Percentiles rank a stretch among this genome's conserved stretches.
These are phyloP conservation scores for Musa beccarii DNA, from an alignment of 176 grass and related monocot genomes.

Conservation along the genomic window DNA sequence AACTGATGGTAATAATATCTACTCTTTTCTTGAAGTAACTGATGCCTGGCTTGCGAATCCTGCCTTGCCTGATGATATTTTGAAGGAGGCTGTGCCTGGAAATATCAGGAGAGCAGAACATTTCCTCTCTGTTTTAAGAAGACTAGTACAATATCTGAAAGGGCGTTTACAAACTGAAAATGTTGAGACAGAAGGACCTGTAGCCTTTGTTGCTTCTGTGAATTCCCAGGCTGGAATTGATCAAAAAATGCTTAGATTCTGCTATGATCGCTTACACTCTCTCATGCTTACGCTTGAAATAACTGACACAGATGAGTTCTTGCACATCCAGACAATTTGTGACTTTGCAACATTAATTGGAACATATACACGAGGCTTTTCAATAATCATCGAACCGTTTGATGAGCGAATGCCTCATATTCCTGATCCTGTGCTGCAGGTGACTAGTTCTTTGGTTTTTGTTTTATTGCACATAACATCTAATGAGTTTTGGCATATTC, in stretches of 20 bases:
- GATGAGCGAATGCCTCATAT: conserved; percentile 94
- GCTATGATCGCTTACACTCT: conserved; percentile 77
- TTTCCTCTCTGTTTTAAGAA: conserved; percentile 70
- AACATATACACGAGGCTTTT: conserved; percentile 84
- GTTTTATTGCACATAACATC: conserved; percentile 6
- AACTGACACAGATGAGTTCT: conserved; percentile 79
- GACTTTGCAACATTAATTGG: conserved; percentile 87
- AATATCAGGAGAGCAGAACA: conserved; percentile 91
- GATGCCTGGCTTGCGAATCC: conserved; percentile 90
- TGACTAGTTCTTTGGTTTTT: conserved; percentile 17
- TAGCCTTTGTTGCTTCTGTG: conserved; percentile 63
- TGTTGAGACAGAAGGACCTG: conserved; percentile 79
- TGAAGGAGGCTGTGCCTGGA: conserved; percentile 91
- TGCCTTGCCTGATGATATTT: conserved; percentile 66
- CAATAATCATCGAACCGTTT: conserved; percentile 87
- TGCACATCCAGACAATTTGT: conserved; percentile 87
- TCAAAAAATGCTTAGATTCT: conserved; percentile 96
- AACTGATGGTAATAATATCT: not conserved
- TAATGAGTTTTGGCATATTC: conserved; percentile 9
- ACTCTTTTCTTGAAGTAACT: conserved; percentile 51
- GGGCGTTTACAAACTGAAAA: conserved; percentile 64
- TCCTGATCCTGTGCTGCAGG: conserved; percentile 81
- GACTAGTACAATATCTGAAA: conserved; percentile 69
- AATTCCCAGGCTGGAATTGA: conserved; percentile 84
- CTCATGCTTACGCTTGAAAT: conserved; percentile 91